Evolutionary conservation across 1,139 yeast species (phyloP).

Genomic region (Hyphopichia pseudoburtonii): DNA sequence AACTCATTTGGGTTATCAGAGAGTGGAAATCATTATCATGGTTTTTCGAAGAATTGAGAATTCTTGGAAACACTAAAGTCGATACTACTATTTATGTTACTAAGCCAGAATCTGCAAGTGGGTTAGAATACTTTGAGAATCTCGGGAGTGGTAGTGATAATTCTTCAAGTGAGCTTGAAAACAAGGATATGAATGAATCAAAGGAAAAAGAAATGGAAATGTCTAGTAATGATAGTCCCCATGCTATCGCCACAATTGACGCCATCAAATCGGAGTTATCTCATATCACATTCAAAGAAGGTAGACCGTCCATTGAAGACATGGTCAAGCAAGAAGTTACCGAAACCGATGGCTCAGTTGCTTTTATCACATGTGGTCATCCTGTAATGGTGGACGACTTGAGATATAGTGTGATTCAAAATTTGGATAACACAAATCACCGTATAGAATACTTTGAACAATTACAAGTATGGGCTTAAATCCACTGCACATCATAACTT

Average conservation of each 20-base stretch:
- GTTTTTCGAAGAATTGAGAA: conserved; percentile 26
- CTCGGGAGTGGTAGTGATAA: too few species aligned
- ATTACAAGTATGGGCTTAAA: conserved; percentile 29
- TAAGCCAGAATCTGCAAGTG: conserved; percentile 5
- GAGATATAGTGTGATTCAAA: conserved; percentile 22
- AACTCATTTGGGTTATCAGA: conserved; percentile 51
- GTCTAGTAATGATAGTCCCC: conserved; percentile 1
- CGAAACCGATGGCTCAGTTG: conserved; percentile 27
- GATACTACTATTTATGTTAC: conserved; percentile 38
- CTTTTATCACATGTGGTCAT: conserved; percentile 39
- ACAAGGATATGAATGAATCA: background rate
- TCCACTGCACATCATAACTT: too few species aligned
- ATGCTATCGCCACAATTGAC: background rate
- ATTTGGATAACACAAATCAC: conserved; percentile 18
- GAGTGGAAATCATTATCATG: conserved; percentile 35
- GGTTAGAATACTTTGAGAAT: conserved; percentile 4
- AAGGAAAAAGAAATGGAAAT: conserved; percentile 14
- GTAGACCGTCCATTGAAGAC: conserved; percentile 29
- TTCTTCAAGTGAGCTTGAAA: conserved; percentile 3
- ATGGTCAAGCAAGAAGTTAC: conserved; percentile 22
- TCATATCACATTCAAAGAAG: conserved; percentile 25
- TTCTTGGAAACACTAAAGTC: conserved; percentile 29
- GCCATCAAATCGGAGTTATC: conserved; percentile 16
- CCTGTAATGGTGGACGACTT: conserved; percentile 37
- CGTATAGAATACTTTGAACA: conserved; percentile 30